Evolutionary conservation across 2,329 filamentous ascomycete genomes (phyloP).

Genomic region (Xylariales sp.): DNA sequence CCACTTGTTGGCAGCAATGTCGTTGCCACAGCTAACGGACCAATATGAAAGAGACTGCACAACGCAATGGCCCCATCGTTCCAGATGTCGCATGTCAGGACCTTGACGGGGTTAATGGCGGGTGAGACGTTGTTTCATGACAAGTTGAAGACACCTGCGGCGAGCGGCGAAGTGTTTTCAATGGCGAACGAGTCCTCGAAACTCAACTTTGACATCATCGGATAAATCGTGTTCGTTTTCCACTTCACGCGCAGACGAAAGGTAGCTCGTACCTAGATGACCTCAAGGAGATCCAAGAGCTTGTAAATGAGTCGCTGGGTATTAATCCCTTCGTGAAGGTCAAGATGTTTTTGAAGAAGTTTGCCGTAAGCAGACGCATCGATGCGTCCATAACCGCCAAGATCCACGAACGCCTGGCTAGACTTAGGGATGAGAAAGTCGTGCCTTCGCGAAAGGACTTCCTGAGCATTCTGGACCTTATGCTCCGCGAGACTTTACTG

Average conservation of each 20-base stretch:
- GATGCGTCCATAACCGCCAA: conserved; percentile 9
- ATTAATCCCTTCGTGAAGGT: conserved; percentile 20
- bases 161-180: conserved; percentile 6
- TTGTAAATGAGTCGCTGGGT: conserved; percentile 20
- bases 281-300: conserved; percentile 15
- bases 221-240: conserved; percentile 24
- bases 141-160: conserved; percentile 12
- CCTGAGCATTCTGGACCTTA: conserved; percentile 14
- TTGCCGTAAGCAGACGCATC: conserved; percentile 8
- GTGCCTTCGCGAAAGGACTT: conserved; percentile 13
- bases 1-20: conserved; percentile 17
- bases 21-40: conserved; percentile 21
- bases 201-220: conserved; percentile 21
- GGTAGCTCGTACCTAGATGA: conserved; percentile 18
- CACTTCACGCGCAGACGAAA: conserved; percentile 24
- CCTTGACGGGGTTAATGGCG: conserved; percentile 18
- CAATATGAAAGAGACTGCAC: conserved; percentile 25
- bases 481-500: conserved; percentile 14
- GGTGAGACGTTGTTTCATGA: conserved; percentile 22
- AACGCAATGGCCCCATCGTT: conserved; percentile 25
- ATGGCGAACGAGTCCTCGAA: not conserved
- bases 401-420: conserved; percentile 10
- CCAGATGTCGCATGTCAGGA: conserved; percentile 19
- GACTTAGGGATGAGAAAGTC: conserved; percentile 10
- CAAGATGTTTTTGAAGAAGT: conserved; percentile 14